Evolutionary conservation across 129 eudicot genomes (phyloP).

Genomic region (sunflower (Helianthus annuus)): DNA sequence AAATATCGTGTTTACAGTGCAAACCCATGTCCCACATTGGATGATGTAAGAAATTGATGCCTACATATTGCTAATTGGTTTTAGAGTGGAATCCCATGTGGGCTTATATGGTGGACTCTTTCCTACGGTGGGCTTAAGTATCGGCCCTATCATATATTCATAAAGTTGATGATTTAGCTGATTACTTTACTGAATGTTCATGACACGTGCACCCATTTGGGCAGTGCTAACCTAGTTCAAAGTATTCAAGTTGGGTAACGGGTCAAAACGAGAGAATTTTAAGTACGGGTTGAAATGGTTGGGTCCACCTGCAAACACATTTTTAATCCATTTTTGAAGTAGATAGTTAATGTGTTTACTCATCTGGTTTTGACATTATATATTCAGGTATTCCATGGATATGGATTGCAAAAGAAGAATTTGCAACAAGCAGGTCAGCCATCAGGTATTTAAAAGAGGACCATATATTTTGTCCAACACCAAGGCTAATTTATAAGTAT

Average conservation of each 20-base stretch:
- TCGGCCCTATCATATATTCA: not conserved
- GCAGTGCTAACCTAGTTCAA: not conserved
- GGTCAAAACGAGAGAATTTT: not conserved
- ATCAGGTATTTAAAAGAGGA: conserved; percentile 44
- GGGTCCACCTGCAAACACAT: not conserved
- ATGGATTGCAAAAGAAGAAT: conserved; percentile 50
- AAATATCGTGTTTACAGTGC: not conserved
- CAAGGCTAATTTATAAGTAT: conserved; percentile 10
- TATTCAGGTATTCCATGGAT: conserved; percentile 48
- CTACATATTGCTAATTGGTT: not conserved
- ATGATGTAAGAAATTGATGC: not conserved
- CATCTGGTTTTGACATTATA: not conserved
- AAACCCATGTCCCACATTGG: not conserved
- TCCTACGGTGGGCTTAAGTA: not conserved
- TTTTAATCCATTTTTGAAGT: not conserved
- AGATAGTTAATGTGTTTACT: not conserved
- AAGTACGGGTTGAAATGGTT: not conserved
- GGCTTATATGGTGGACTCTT: not conserved
- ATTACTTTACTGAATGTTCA: not conserved
- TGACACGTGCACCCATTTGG: not conserved
- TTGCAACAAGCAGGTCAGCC: conserved; percentile 33
- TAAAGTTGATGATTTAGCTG: not conserved
- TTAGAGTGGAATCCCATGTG: not conserved
- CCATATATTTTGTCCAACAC: conserved; percentile 1
- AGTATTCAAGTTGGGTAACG: not conserved